A percentile compares a stretch with the other conserved stretches of the same genome.
phyloP scores from a whole-genome alignment of 2,329 filamentous ascomycete genomes.

The Hymenoscyphus salicellus region DNA sequence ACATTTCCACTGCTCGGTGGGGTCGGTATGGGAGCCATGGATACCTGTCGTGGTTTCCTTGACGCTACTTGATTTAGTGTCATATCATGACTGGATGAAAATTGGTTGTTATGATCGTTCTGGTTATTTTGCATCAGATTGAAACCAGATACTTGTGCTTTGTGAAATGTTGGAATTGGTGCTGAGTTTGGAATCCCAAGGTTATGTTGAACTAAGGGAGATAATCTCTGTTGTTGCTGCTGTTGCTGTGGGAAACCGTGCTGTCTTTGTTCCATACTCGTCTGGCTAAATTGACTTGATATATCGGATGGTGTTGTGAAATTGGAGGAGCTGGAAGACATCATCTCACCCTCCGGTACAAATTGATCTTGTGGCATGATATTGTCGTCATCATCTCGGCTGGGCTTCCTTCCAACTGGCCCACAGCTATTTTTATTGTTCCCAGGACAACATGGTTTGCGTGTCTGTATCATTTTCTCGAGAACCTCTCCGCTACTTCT shows the following conservation, averaged over 20 bases:
- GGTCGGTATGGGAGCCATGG: neutral
- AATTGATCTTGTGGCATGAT: neutral
- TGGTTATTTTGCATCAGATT: neutral
- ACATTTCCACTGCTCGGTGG: constrained; percentile 22
- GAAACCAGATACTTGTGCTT: neutral
- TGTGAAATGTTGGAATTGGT: neutral
- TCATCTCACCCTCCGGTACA: neutral
- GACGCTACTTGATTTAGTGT: neutral
- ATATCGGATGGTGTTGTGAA: neutral
- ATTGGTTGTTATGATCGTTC: neutral
- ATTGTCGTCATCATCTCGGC: neutral
- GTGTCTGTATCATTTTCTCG: neutral
- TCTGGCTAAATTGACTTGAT: neutral
- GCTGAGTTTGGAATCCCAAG: neutral
- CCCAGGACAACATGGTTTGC: neutral
- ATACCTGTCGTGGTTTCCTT: constrained; percentile 13
- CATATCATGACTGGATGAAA: neutral
- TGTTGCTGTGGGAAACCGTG: neutral
- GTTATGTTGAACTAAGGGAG: neutral
- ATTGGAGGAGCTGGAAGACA: neutral
- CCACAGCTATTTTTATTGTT: neutral
- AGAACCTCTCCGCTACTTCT: neutral
- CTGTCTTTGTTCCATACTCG: neutral
- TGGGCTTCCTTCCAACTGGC: neutral
- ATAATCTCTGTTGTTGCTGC: neutral